Conservation (phyloP, 805 yeast genomes). For the Saturnispora ahearnii region DNA sequence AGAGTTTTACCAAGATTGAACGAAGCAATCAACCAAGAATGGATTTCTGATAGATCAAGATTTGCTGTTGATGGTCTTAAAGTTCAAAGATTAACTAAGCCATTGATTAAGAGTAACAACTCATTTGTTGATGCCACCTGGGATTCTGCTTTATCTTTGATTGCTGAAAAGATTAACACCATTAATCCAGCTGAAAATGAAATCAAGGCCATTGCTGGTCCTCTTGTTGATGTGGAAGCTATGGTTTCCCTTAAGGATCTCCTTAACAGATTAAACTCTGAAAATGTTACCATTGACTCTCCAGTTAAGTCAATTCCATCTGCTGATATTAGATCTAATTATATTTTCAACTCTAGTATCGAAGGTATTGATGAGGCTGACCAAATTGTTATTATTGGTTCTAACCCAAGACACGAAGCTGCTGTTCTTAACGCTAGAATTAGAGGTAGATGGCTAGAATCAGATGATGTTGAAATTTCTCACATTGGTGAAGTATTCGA, state of each 20-base stretch:
- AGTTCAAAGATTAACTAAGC: conserved; percentile 78
- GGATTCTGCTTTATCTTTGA: conserved; percentile 73
- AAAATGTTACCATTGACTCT: conserved; percentile 68
- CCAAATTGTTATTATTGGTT: conserved; percentile 68
- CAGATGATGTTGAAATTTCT: conserved; percentile 51
- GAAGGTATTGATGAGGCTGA: conserved; percentile 79
- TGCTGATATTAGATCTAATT: conserved; percentile 68
- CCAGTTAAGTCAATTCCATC: conserved; percentile 53
- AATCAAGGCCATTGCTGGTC: conserved; percentile 75
- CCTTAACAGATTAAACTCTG: conserved; percentile 68
- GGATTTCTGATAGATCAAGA: conserved; percentile 84
- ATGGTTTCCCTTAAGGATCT: conserved; percentile 76
- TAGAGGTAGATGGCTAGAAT: conserved; percentile 70
- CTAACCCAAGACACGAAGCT: conserved; percentile 87
- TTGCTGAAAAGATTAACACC: conserved; percentile 51
- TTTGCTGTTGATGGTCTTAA: conserved; percentile 80
- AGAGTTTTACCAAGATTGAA: conserved; percentile 78
- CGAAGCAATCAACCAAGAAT: conserved; percentile 83
- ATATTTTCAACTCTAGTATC: conserved; percentile 69
- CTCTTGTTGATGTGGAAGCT: conserved; percentile 73
- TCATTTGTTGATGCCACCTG: conserved; percentile 68
- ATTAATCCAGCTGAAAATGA: conserved; percentile 58
- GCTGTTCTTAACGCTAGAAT: conserved; percentile 79
- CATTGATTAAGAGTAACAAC: conserved; percentile 63
- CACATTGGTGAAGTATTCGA: conserved; percentile 72